phyloP scores from a whole-genome alignment of 129 eudicot genomes.

The Helianthus annuus region DNA sequence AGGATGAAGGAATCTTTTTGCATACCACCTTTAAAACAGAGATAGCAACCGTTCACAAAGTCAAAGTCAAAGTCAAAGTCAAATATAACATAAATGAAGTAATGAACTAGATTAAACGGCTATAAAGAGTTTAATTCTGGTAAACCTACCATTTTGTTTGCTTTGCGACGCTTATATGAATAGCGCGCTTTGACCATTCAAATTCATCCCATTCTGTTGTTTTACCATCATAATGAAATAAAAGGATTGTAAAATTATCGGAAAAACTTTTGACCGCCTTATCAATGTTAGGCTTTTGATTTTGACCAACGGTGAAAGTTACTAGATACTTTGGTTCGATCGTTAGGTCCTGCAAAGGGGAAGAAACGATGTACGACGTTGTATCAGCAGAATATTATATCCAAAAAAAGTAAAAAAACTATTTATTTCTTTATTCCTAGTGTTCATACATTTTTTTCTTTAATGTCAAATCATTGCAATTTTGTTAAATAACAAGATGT shows the following conservation, averaged over 20 bases:
- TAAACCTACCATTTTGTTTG: constrained; percentile 84
- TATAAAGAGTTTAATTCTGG: neutral
- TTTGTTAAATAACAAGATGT: neutral
- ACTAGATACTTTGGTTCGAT: constrained; percentile 74
- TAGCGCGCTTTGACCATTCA: constrained; percentile 91
- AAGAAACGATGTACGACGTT: neutral
- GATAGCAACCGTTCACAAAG: neutral
- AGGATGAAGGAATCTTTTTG: constrained; percentile 93
- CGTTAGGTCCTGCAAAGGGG: constrained; percentile 63
- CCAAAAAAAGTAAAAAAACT: constrained; percentile 17
- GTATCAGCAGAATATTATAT: neutral
- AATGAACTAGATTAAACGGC: constrained; percentile 2
- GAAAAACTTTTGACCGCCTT: constrained; percentile 80
- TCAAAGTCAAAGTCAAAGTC: constrained; percentile 11
- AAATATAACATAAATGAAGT: constrained; percentile 3
- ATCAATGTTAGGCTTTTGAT: constrained; percentile 65
- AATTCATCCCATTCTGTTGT: constrained; percentile 87
- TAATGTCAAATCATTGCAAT: neutral
- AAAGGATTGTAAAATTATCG: constrained; percentile 72
- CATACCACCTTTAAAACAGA: constrained; percentile 76
- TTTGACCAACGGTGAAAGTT: constrained; percentile 80
- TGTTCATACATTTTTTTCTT: neutral
- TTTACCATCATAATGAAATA: constrained; percentile 91
- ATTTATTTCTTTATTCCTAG: neutral
- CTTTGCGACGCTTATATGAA: constrained; percentile 70